These are phyloP conservation scores for Venturia aucupariae DNA, from an alignment of 2,329 filamentous ascomycete species.

Conservation along the genomic window DNA sequence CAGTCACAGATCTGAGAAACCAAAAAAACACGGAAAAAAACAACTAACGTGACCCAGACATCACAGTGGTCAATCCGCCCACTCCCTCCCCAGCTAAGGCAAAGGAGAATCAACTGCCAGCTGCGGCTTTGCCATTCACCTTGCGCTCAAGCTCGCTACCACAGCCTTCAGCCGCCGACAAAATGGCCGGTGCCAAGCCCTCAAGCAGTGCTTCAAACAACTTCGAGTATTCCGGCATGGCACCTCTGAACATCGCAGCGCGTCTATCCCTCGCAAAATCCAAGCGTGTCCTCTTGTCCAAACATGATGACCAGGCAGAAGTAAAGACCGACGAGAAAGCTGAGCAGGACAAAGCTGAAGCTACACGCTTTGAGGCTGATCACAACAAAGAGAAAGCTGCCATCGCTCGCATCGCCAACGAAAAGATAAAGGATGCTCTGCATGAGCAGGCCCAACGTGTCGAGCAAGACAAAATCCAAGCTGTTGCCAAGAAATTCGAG, in stretches of 20 bases:
- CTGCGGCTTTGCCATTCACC: slow-evolving; percentile 3
- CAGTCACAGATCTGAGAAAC: slow-evolving; percentile 1
- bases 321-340: neutral
- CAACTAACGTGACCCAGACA: slow-evolving; percentile 5
- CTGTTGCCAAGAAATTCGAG: neutral
- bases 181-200: slow-evolving; percentile 3
- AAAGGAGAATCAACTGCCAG: slow-evolving; percentile 1
- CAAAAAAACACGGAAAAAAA: too few relatives aligned
- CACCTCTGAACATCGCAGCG: neutral
- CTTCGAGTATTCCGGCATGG: neutral
- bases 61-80: neutral
- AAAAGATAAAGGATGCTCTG: neutral
- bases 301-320: neutral
- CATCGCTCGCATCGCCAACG: neutral
- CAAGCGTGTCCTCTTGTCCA: neutral
- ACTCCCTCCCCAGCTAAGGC: neutral
- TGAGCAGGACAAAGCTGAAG: neutral
- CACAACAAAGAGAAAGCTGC: neutral
- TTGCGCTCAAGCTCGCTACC: slow-evolving; percentile 9
- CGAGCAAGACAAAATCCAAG: neutral
- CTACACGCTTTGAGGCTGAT: neutral
- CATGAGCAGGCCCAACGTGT: neutral
- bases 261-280: neutral
- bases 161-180: neutral
- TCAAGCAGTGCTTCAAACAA: neutral